phyloP scores from a whole-genome alignment of 306 rosid species.

The Prunus mira region DNA sequence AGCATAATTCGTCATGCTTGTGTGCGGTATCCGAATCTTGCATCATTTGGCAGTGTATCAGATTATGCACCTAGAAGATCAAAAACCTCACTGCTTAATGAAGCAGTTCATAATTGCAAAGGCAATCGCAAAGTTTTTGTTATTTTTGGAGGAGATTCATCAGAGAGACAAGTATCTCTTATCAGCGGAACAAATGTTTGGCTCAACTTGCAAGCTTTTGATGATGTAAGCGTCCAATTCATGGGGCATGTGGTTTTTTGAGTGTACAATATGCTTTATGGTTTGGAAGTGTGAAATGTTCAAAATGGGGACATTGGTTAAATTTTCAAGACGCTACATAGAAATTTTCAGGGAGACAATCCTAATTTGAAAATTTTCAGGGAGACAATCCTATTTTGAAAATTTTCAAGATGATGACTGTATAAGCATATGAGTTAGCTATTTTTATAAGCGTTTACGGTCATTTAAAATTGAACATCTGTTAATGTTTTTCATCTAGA shows the following conservation, averaged over 20 bases:
- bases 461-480: neutral
- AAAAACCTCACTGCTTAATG: slow-evolving; percentile 32
- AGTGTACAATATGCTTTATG: neutral
- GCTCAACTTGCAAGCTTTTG: slow-evolving; percentile 90
- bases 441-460: neutral
- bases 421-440: neutral
- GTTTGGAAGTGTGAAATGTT: neutral
- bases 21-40: slow-evolving; percentile 65
- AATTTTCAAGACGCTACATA: neutral
- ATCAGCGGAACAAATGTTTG: slow-evolving; percentile 99
- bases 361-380: neutral
- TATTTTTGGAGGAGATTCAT: slow-evolving; percentile 91
- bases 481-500: neutral
- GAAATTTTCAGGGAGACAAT: neutral
- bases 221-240: slow-evolving; percentile 66
- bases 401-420: neutral
- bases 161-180: slow-evolving; percentile 98
- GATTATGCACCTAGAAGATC: slow-evolving; percentile 42
- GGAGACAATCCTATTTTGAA: neutral
- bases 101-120: slow-evolving; percentile 35
- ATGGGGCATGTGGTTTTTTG: slow-evolving; percentile 5
- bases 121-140: slow-evolving; percentile 69
- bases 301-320: neutral
- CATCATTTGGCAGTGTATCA: slow-evolving; percentile 44
- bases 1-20: slow-evolving; percentile 81